A percentile compares a stretch with the other conserved stretches of the same genome.
Evolutionary conservation across 352 stramenopile genomes (phyloP).

Genomic region (Pythium oligandrum): DNA sequence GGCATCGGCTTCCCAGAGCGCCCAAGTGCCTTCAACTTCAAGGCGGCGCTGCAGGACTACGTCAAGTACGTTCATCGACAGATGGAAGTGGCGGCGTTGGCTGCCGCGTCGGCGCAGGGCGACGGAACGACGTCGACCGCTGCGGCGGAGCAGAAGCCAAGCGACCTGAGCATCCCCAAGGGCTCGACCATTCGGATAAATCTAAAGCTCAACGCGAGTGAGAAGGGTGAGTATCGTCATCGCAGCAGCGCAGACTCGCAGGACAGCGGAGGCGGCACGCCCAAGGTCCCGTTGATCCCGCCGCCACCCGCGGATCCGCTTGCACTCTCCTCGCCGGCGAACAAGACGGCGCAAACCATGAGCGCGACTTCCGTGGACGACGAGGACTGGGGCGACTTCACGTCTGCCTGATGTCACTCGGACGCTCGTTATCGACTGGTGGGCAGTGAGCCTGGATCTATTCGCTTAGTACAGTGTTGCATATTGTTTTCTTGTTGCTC

Average conservation of each 20-base stretch:
- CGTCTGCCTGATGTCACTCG: constrained; percentile 37
- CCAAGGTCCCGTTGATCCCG: constrained; percentile 55
- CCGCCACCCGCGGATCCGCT: constrained; percentile 40
- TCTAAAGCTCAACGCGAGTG: constrained; percentile 37
- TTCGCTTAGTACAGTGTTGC: too few relatives aligned
- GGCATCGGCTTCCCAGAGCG: constrained; percentile 79
- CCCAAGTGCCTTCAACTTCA: constrained; percentile 81
- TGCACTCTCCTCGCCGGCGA: constrained; percentile 17
- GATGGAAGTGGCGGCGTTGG: constrained; percentile 31
- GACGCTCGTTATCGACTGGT: too few relatives aligned
- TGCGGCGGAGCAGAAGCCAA: constrained; percentile 23
- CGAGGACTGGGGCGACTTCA: constrained; percentile 83
- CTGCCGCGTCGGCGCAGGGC: constrained; percentile 9
- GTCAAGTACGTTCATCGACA: constrained; percentile 73
- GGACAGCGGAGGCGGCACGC: constrained; percentile 17
- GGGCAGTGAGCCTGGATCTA: too few relatives aligned
- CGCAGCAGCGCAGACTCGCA: constrained; percentile 25
- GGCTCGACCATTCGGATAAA: constrained; percentile 79
- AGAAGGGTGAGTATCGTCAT: constrained; percentile 21
- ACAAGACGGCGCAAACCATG: constrained; percentile 33
- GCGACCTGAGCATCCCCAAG: constrained; percentile 61
- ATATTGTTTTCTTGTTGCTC: neutral
- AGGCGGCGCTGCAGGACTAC: constrained; percentile 79
- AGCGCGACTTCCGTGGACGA: constrained; percentile 41
- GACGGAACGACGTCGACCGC: constrained; percentile 3